phyloP scores from a whole-genome alignment of 257 asterid species.

The Solanum pinnatisectum region DNA sequence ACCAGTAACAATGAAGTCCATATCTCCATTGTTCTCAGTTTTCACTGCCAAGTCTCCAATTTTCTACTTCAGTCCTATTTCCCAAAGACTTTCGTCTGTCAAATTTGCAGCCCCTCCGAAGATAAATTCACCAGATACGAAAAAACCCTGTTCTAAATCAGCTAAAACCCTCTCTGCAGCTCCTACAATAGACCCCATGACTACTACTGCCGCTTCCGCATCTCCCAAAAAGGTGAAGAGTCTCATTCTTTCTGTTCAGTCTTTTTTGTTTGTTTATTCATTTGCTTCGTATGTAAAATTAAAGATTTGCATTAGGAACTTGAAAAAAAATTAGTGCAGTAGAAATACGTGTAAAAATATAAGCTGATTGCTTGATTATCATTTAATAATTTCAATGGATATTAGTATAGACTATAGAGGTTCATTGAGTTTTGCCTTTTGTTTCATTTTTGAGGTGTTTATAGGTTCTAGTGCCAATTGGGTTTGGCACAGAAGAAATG shows the following conservation, averaged over 20 bases:
- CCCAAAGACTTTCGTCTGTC: neutral
- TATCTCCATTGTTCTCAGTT: neutral
- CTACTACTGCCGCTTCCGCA: neutral
- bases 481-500: conserved; percentile 90
- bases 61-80: neutral
- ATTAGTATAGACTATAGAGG: neutral
- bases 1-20: neutral
- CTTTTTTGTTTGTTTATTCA: neutral
- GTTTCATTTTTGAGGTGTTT: neutral
- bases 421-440: neutral
- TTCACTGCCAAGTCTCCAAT: neutral
- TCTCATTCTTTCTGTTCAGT: neutral
- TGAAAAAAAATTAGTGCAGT: neutral
- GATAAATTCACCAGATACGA: conserved; percentile 20
- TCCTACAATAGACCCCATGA: conserved; percentile 10
- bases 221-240: conserved; percentile 46
- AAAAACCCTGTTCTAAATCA: conserved; percentile 36
- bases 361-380: neutral
- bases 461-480: conserved; percentile 89
- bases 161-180: conserved; percentile 25
- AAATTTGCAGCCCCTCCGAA: neutral
- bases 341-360: neutral
- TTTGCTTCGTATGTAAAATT: neutral
- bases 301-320: neutral
- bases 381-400: neutral